Evolutionary conservation across 1,284 basidiomycete species (phyloP).

Genomic region (Fomitopsis schrenkii): DNA sequence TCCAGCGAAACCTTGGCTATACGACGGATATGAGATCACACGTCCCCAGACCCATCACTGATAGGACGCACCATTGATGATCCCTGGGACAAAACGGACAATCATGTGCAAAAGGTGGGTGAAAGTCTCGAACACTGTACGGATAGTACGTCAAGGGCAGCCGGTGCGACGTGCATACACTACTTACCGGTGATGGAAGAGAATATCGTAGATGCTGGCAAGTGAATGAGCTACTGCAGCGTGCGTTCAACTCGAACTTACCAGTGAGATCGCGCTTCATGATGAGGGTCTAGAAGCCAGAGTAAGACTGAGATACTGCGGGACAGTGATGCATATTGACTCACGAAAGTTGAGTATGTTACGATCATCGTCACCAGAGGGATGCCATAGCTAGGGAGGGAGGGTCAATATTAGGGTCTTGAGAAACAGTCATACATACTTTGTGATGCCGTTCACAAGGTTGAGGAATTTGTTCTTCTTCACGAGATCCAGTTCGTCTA

Average conservation of each 20-base stretch:
- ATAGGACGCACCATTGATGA: constrained; percentile 29
- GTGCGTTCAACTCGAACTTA: constrained; percentile 9
- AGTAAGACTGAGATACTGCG: neutral
- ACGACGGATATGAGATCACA: neutral
- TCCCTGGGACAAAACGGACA: constrained; percentile 27
- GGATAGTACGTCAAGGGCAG: too few relatives aligned
- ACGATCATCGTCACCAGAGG: constrained; percentile 64
- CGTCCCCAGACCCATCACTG: neutral
- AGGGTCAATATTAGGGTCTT: neutral
- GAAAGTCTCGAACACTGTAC: constrained; percentile 33
- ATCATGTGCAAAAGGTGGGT: constrained; percentile 27
- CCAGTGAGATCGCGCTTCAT: constrained; percentile 30
- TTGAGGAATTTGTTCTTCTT: constrained; percentile 27
- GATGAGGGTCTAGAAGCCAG: constrained; percentile 27
- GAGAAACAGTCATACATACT: constrained; percentile 7
- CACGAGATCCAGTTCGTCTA: constrained; percentile 28
- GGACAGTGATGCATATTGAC: constrained; percentile 5
- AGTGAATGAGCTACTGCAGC: constrained; percentile 6
- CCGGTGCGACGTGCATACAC: neutral
- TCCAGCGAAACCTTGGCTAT: constrained; percentile 43
- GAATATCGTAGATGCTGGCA: constrained; percentile 34
- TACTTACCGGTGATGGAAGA: constrained; percentile 33
- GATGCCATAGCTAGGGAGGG: constrained; percentile 44
- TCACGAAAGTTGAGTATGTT: constrained; percentile 58
- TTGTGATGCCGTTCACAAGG: constrained; percentile 5